Evolutionary conservation across 2,329 filamentous ascomycete species (phyloP), one percentile per base, ranked within the genome.

Genomic region (Ophiostoma tasmaniense): DNA sequence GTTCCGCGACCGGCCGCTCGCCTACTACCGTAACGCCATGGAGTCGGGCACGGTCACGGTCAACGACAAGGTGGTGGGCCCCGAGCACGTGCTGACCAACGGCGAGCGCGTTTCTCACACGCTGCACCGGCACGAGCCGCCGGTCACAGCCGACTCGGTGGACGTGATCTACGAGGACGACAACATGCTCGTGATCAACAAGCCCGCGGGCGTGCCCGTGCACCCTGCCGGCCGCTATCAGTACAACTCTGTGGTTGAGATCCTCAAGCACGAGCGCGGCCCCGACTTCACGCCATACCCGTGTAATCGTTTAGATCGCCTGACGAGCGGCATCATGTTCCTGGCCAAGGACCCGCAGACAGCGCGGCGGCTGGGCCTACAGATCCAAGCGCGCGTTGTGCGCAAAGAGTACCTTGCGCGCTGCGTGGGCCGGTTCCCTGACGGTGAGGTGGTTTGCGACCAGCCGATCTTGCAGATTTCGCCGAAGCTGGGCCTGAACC

Each of bases 271-370:
- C 2, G 90, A 97, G 76, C 81, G 87, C 50, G 82, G 84, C 0
- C 78, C 79, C 28, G 78, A 79, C 35, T 89, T 86, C 76, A 77
- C 83, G 67, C 84, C 87, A 1, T 79, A 86, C 71, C 87, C 95
- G 0, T 98, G 94, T 80, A 97, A 99, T 76, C 85, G 95, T n/a
- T 86, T 99, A 35, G 95, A 99, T 77, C 85, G 95, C 67, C 81
- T 99, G 74, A 99, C 95, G 0, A 97, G 92, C 74, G 95, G 95
- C 66, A 91, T 99, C 76, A 98, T 99, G 94, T 99, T 99, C 78
- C 89, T 99, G 74, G 95, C 90, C 35, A 99, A 99, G 80, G 88
- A 91, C 72, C 84, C 89, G 50, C 86, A 88, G 75, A 91, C 91
- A 0, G 94, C 95, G 0, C 92, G 94, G 72, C 83, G 83, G 39